Evolutionary conservation across 1,284 basidiomycete genomes (phyloP), one percentile per base, ranked within the genome.

Genomic region (Moesziomyces sp.): DNA sequence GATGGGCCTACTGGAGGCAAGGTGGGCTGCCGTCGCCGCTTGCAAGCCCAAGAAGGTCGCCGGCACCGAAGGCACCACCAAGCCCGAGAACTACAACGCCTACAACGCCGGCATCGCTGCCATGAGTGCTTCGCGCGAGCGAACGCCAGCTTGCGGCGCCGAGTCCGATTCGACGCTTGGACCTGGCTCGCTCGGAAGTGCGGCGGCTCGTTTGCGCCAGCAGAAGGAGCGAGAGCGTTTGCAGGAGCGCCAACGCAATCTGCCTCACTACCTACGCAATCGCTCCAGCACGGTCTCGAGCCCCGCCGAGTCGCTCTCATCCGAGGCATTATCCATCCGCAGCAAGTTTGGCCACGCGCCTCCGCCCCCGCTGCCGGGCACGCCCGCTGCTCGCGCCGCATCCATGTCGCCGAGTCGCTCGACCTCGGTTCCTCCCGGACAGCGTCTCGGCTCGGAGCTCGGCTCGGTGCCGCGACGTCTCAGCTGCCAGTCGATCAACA

Each of bases 1-100:
- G 49, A 74, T 84, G 62, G 81, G 80, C 44, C 63, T 84, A 19
- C 66, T 84, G 28, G 74, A 79, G 47, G 80, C 82, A 0, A 78
- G 76, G 43, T 83, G 82, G 75, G 76, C 77, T 13, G 76, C 78
- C 26, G 68, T 77, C 3, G 74, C 79, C 1, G 78, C 79, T 1
- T 76, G 77, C 61, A 77, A 76, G 48, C 62, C 61, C 23, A 55
- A 55, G 46, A 72, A 76, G 62, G 64, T 73, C 9, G 52, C 49
- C 42, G 63, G 62, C 26, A 67, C 61, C 34, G 69, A 72, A 43
- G 69, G 69, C 49, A 72, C 69, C 42, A 72, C 63, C 52, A 72
- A 68, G 53, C 62, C 54, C 19, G 58, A 56, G 23, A 73, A 67
- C 48, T 19, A 58, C 52, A 68, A 53, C 23, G 78, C 78, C n/a